Conservation (phyloP, 805 yeast genomes). For the Metschnikowia cerradonensis region DNA sequence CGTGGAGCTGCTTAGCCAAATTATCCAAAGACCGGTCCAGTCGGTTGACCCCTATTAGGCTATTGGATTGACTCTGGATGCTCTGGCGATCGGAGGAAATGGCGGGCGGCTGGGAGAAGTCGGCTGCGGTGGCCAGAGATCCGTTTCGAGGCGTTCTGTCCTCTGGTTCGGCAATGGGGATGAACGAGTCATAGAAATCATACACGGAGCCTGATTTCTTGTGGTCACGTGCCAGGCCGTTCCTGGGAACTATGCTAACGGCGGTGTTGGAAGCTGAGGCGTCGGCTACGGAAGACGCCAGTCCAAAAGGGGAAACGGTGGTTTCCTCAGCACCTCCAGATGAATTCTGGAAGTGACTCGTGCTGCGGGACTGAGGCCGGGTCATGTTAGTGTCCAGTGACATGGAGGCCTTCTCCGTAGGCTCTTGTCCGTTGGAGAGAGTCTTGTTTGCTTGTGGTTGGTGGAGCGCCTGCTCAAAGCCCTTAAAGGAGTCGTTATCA, state of each 20-base stretch:
- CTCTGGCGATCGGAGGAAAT: constrained; percentile 8
- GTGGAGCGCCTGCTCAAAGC: constrained; percentile 37
- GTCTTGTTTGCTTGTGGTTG: constrained; percentile 15
- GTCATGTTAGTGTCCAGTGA: background rate
- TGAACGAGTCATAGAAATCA: constrained; percentile 41
- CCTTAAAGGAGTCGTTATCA: constrained; percentile 33
- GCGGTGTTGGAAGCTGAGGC: background rate
- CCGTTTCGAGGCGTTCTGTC: background rate
- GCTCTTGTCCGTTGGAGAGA: constrained; percentile 1
- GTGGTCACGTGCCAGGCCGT: background rate
- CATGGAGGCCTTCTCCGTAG: constrained; percentile 2
- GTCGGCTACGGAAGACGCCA: background rate
- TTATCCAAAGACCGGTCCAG: constrained; percentile 26
- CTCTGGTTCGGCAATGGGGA: constrained; percentile 31
- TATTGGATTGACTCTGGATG: constrained; percentile 10
- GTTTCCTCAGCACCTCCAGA: background rate
- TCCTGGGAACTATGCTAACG: background rate
- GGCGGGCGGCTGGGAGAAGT: constrained; percentile 10
- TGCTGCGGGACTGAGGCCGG: background rate
- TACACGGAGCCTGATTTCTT: constrained; percentile 28
- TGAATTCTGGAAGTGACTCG: background rate
- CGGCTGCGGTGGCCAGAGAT: background rate
- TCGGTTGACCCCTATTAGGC: constrained; percentile 7
- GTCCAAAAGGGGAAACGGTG: constrained; percentile 1
- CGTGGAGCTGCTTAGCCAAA: constrained; percentile 38